phyloP scores from a whole-genome alignment of 306 rosid genomes.

The Begonia loranthoides region DNA sequence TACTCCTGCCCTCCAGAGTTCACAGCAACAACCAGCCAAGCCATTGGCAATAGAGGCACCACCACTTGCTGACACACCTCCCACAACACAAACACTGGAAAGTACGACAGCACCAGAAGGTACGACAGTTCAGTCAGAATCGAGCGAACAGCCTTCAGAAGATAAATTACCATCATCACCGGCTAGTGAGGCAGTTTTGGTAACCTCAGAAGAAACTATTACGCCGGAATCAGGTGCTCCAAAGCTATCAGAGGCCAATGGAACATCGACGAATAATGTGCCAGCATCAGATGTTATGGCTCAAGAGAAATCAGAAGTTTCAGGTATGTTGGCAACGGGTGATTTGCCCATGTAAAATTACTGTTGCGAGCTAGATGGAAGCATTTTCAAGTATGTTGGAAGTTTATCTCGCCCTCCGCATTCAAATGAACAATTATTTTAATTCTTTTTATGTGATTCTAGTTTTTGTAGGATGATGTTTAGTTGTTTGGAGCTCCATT shows the following conservation, averaged over 20 bases:
- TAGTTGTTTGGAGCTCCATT: too few relatives aligned
- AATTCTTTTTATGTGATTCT: too few relatives aligned
- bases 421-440: too few relatives aligned
- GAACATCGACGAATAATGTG: slow-evolving; percentile 13
- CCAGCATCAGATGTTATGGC: slow-evolving; percentile 9
- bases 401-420: too few relatives aligned
- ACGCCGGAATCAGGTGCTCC: slow-evolving; percentile 5
- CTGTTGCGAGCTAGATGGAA: too few relatives aligned
- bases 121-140: slow-evolving; percentile 18
- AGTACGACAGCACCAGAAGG: slow-evolving; percentile 31
- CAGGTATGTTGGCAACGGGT: too few relatives aligned
- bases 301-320: too few relatives aligned
- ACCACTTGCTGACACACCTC: slow-evolving; percentile 27
- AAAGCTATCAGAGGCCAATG: slow-evolving; percentile 12
- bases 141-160: slow-evolving; percentile 9
- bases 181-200: slow-evolving; percentile 13
- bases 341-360: too few relatives aligned
- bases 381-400: too few relatives aligned
- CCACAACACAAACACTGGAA: slow-evolving; percentile 31
- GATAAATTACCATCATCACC: slow-evolving; percentile 12
- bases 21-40: slow-evolving; percentile 50
- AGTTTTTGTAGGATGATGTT: too few relatives aligned
- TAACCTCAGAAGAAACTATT: slow-evolving; percentile 11
- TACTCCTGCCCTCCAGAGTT: slow-evolving; percentile 36
- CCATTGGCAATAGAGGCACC: slow-evolving; percentile 74